Evolutionary conservation across 225 moss, liverwort and hornwort genomes (phyloP).

Genomic region (Rhytidiadelphus loreus): DNA sequence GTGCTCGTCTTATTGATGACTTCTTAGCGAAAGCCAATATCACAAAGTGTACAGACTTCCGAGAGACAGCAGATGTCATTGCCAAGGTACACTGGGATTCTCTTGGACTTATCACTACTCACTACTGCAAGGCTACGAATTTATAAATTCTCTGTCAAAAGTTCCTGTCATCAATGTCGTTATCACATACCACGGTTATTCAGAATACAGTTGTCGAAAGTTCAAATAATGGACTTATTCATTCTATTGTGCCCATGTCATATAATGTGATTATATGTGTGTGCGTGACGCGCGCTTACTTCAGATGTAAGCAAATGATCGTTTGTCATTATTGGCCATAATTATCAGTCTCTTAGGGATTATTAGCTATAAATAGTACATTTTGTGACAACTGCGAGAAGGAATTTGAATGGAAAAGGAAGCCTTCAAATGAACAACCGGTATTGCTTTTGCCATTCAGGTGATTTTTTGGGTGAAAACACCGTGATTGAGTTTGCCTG

Average conservation of each 20-base stretch:
- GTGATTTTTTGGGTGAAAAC: neutral
- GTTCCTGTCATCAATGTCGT: neutral
- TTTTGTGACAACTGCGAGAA: neutral
- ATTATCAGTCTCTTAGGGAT: neutral
- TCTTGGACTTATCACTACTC: neutral
- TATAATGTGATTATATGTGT: neutral
- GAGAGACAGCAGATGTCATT: constrained; percentile 94
- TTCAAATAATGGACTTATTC: neutral
- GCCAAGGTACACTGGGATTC: constrained; percentile 56
- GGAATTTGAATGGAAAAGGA: neutral
- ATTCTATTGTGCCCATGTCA: neutral
- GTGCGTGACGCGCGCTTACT: neutral
- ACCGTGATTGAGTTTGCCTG: neutral
- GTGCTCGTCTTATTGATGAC: constrained; percentile 96
- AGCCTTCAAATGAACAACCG: neutral
- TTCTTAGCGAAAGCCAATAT: constrained; percentile 96
- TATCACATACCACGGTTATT: neutral
- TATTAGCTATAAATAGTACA: neutral
- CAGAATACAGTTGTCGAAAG: neutral
- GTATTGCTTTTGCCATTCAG: neutral
- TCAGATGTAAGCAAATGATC: neutral
- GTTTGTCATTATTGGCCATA: neutral
- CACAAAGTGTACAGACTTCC: constrained; percentile 87
- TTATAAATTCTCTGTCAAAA: neutral
- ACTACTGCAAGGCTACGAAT: neutral